Evolutionary conservation across 179 eudicot genomes (phyloP).

Genomic region (Spergularia azorica): DNA sequence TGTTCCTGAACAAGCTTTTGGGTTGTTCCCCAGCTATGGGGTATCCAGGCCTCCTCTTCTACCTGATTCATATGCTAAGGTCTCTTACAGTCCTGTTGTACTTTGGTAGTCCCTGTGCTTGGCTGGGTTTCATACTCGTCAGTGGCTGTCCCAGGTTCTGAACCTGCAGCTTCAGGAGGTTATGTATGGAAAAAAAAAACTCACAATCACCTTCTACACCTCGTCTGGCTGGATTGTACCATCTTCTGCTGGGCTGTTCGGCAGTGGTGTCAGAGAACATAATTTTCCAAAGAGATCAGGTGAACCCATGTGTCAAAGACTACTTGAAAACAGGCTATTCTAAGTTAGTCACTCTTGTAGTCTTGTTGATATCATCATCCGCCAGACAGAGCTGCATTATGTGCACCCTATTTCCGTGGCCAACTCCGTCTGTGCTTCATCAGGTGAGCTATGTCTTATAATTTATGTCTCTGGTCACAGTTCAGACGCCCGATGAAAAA

Average conservation of each 20-base stretch:
- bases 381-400: conserved; percentile 50
- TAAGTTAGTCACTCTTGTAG: conserved; percentile 70
- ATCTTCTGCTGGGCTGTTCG: conserved; percentile 45
- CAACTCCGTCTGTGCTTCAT: conserved; percentile 77
- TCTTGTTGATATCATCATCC: conserved; percentile 86
- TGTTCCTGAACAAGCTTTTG: conserved; percentile 51
- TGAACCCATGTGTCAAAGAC: conserved; percentile 68
- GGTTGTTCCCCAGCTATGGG: conserved; percentile 51
- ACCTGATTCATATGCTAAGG: conserved; percentile 72
- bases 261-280: conserved; percentile 38
- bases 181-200: conserved; percentile 4
- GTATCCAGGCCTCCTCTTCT: conserved; percentile 73
- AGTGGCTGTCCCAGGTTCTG: no score
- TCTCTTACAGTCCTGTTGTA: conserved; percentile 80
- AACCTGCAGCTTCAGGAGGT: no score
- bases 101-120: conserved; percentile 76
- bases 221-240: conserved; percentile 48
- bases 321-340: conserved; percentile 83
- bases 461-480: not conserved
- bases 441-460: conserved; percentile 50
- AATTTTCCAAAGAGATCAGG: conserved; percentile 80
- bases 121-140: conserved; percentile 85
- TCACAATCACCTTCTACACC: conserved; percentile 57
- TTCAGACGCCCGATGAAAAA: no score
- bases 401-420: conserved; percentile 49